Evolutionary conservation across 1,284 basidiomycete species (phyloP), one percentile per base, ranked within the genome.

Genomic region (Rhodotorula sp.): DNA sequence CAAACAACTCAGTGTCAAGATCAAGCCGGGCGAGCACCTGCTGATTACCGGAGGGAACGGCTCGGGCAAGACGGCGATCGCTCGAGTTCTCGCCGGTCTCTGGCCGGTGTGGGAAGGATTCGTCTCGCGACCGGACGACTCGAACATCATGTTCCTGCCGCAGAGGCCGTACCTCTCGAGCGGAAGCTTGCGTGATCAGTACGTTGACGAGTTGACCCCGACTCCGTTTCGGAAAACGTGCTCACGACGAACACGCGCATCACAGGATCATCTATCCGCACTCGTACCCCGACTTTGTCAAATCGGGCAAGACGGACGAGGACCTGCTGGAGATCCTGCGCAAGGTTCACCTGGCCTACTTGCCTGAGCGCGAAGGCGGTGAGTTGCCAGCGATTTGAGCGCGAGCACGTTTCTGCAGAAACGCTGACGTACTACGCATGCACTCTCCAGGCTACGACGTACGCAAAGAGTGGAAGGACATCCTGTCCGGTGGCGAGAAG

Each of bases 381-480:
- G 43, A 28, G 62, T n/a, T 18, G 38, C 23, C 38, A 19, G 12
- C 34, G 73, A 26, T 77, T 74, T 76, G 16, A 15, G 34, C 28
- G 16, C 16, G 31, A 31, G 52, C 49, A 55, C 50, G 19, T 49
- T 18, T 38, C 14, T 52, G 15, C n/a, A 14, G 28, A 5, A 26
- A 12, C 26, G 8, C 49, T 62, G 21, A 62, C 21, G 3, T 14
- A 14, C 38, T 43, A 10, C 38, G 10, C 12, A 28, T 38, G 2
- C 2, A 1, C 21, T 15, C 31, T 26, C 6, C 34, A 69, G 72
- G 93, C 0, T 92, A 92, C 88, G 85, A 85, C 71, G 90, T 92
- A 23, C 84, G 90, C 77, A 97, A 97, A 83, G 95, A 97, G 81
- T 98, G 95, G 95, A 88, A 93, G 77, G 93, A 95, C 81, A 91